Evolutionary conservation across 495 filamentous ascomycete genomes (phyloP), one percentile per base, ranked within the genome.

Genomic region (Penicillium subrubescens): DNA sequence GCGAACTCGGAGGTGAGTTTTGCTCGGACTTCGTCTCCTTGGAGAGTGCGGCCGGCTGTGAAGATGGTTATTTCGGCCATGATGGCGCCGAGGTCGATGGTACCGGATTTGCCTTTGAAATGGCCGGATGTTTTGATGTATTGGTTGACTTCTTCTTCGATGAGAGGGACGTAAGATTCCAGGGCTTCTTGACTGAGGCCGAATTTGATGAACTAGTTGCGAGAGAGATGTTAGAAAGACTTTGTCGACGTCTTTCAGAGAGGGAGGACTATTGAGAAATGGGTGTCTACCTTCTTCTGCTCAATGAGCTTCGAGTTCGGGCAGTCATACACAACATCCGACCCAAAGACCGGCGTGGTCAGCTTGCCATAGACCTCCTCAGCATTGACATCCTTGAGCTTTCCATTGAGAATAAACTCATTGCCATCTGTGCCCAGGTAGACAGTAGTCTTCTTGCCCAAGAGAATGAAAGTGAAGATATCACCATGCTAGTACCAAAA

Each of bases 61-160:
- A 89, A 96, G 66, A 93, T 89, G 58, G 92, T 96, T 61, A 96
- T 87, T 73, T 96, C 89, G 15, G 90, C 89, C 87, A 96, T 93
- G 59, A 84, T 84, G 59, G 82, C 79, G 23, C 84, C 75, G 21
- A 94, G 84, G 59, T 93, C 85, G 63, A 89, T 77, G 3, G 81
- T 81, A 19, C 91, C 92, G 2, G 83, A 85, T 60, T 82, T 65
- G 59, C 86, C 89, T 77, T 90, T 87, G 82, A 95, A 92, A 21
- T 82, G 81, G 10, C 87, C 71, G 51, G 81, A 86, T 50, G 79
- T 75, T 74, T 89, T 89, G 74, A 92, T 72, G 77, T 88, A 93
- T 74, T 82, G 84, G 27, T 83, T 77, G 43, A 92, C 89, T 75
- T 96, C 92, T 63, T 89, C 83, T 66, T 86, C 84, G 70, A 96